Percentiles rank a stretch among this genome's conserved stretches.
phyloP scores from a whole-genome alignment of 2,329 filamentous ascomycete genomes.

The Paecilomyces sp. region DNA sequence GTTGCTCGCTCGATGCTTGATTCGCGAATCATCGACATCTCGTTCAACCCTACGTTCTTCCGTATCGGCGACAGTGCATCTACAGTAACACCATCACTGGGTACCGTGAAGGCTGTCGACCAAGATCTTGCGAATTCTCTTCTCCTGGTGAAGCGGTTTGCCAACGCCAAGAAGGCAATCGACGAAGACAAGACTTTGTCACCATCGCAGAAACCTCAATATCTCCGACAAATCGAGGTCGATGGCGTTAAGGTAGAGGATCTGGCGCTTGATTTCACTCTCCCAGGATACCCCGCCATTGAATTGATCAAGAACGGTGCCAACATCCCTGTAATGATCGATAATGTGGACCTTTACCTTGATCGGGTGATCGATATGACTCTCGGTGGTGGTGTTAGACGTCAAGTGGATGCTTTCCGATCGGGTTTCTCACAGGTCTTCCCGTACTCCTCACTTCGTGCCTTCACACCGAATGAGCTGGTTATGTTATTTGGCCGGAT shows the following conservation, averaged over 20 bases:
- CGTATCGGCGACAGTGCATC: slow-evolving; percentile 68
- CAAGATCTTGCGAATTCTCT: slow-evolving; percentile 77
- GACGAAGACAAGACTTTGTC: slow-evolving; percentile 63
- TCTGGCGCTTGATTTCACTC: slow-evolving; percentile 84
- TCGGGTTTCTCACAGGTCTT: slow-evolving; percentile 92
- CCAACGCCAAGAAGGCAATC: slow-evolving; percentile 71
- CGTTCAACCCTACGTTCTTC: slow-evolving; percentile 97
- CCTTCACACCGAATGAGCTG: slow-evolving; percentile 91
- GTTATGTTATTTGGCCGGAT: slow-evolving; percentile 89
- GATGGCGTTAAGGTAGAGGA: slow-evolving; percentile 78
- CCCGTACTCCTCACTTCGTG: slow-evolving; percentile 82
- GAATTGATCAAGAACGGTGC: slow-evolving; percentile 72
- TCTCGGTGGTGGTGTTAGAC: slow-evolving; percentile 76
- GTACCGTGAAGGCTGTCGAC: slow-evolving; percentile 84
- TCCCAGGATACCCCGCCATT: slow-evolving; percentile 83
- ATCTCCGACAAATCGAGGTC: slow-evolving; percentile 62
- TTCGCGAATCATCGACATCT: slow-evolving; percentile 93
- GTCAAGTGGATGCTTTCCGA: slow-evolving; percentile 86
- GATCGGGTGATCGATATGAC: slow-evolving; percentile 89
- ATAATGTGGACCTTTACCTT: slow-evolving; percentile 85
- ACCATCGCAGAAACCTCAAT: slow-evolving; percentile 61
- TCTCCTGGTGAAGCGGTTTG: slow-evolving; percentile 80
- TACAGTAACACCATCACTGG: slow-evolving; percentile 72
- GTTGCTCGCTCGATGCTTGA: slow-evolving; percentile 97
- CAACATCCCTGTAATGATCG: slow-evolving; percentile 70